Conservation (phyloP, 192 early-diverging fungal species). For the Phlyctochytrium arcticum region DNA sequence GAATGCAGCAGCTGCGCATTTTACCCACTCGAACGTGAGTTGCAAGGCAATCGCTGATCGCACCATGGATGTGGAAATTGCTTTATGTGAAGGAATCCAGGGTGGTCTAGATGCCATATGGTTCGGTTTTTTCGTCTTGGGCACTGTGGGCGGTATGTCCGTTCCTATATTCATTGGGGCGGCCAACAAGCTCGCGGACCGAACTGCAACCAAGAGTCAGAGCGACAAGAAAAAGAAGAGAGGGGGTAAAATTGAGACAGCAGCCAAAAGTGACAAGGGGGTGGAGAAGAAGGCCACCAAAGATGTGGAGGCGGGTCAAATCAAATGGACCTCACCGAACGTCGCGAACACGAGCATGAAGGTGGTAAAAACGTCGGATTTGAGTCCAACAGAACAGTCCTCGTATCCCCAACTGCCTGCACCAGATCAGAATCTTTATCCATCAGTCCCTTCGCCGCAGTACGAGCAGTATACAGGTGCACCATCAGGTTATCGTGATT, state of each 20-base stretch:
- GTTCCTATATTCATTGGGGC: constrained; percentile 21
- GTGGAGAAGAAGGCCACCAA: constrained; percentile 3
- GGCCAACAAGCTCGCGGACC: constrained; percentile 22
- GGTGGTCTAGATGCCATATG: constrained; percentile 14
- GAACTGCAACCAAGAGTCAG: constrained; percentile 1
- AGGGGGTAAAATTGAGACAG: constrained; percentile 4
- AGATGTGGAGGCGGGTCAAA: constrained; percentile 21
- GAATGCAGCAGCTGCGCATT: no score
- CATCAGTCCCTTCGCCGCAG: background rate
- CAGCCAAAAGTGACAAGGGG: constrained; percentile 3
- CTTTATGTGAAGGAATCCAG: constrained; percentile 12
- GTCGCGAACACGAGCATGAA: background rate
- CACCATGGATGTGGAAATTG: constrained; percentile 14
- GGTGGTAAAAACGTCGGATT: background rate
- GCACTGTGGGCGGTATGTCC: constrained; percentile 1
- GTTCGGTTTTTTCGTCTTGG: constrained; percentile 24
- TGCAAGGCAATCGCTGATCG: constrained; percentile 5
- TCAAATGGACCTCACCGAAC: constrained; percentile 18
- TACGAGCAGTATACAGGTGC: background rate
- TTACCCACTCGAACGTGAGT: no score
- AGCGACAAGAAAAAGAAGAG: background rate
- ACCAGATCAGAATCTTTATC: background rate
- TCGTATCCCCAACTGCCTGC: no score
- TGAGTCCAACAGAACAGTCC: no score
- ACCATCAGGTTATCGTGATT: background rate